Evolutionary conservation across 176 grass and related monocot species (phyloP).

Genomic region (Zizania latifolia): DNA sequence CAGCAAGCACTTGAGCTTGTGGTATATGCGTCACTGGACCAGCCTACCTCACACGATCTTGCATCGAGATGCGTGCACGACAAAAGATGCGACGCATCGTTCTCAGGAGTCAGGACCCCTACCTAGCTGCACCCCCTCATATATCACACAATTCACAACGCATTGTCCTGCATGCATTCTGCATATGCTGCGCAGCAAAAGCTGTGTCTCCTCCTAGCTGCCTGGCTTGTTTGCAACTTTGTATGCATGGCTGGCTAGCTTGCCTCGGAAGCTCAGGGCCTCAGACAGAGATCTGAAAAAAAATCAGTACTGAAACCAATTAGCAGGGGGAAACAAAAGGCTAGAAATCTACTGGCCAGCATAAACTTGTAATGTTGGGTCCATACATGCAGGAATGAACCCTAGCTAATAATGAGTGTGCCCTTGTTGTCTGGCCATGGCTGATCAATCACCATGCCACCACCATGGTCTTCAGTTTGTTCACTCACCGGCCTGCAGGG

Average conservation of each 20-base stretch:
- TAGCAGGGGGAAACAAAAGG: background rate
- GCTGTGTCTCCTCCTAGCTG: background rate
- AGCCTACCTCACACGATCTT: background rate
- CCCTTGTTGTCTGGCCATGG: constrained; percentile 13
- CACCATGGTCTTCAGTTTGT: background rate
- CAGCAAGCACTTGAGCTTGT: background rate
- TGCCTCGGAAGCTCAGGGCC: no score
- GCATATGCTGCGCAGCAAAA: background rate
- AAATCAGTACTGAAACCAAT: background rate
- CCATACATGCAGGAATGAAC: background rate
- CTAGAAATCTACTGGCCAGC: background rate
- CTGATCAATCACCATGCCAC: background rate
- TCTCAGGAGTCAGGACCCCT: background rate
- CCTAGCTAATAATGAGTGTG: constrained; percentile 16
- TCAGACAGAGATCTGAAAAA: background rate
- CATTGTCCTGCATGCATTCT: background rate
- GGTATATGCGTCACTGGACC: no score
- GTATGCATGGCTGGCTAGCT: background rate
- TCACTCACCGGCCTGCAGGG: background rate
- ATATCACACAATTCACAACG: background rate
- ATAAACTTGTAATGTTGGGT: background rate
- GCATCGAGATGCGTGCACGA: background rate
- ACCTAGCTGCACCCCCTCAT: background rate
- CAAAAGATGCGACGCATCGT: background rate
- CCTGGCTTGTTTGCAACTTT: background rate